phyloP scores from a whole-genome alignment of 2,329 filamentous ascomycete species.

The Aspergillus spinulosporus region DNA sequence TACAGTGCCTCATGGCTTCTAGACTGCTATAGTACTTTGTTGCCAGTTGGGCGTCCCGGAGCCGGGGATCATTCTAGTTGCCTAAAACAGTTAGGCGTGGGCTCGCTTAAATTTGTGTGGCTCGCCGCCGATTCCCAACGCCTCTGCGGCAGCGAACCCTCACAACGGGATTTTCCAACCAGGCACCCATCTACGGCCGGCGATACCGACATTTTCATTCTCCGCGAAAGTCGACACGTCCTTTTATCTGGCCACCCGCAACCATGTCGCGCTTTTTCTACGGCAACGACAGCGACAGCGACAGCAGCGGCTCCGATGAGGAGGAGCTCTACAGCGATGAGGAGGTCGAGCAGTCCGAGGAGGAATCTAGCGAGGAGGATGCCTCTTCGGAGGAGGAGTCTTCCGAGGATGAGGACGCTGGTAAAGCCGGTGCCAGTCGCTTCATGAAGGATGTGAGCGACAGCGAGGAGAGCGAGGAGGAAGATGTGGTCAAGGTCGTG shows the following conservation, averaged over 20 bases:
- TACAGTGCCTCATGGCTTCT: background rate
- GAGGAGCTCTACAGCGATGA: conserved; percentile 89
- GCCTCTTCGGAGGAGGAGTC: conserved; percentile 43
- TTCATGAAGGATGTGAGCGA: conserved; percentile 82
- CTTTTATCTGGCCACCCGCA: conserved; percentile 29
- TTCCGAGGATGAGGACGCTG: conserved; percentile 50
- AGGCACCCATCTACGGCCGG: conserved; percentile 22
- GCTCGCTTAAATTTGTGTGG: conserved; percentile 50
- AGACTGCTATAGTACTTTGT: background rate
- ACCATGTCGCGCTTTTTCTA: conserved; percentile 97
- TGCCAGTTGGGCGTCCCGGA: background rate
- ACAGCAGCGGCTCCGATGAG: conserved; percentile 89
- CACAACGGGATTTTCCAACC: conserved; percentile 29
- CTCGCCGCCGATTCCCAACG: conserved; percentile 28
- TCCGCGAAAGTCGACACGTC: conserved; percentile 24
- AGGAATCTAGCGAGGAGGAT: conserved; percentile 56
- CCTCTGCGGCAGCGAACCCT: conserved; percentile 30
- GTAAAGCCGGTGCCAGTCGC: conserved; percentile 68
- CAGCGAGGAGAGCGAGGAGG: conserved; percentile 79
- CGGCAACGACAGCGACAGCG: conserved; percentile 91
- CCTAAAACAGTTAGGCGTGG: conserved; percentile 38
- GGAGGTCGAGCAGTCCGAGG: conserved; percentile 60
- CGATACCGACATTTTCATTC: conserved; percentile 27
- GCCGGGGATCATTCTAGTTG: conserved; percentile 16
- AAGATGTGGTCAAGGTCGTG: conserved; percentile 80